A percentile compares a stretch with the other conserved stretches of the same genome.
These are phyloP conservation scores for Alternaria atra DNA, from an alignment of 2,329 filamentous ascomycete genomes.

Conservation along the genomic window DNA sequence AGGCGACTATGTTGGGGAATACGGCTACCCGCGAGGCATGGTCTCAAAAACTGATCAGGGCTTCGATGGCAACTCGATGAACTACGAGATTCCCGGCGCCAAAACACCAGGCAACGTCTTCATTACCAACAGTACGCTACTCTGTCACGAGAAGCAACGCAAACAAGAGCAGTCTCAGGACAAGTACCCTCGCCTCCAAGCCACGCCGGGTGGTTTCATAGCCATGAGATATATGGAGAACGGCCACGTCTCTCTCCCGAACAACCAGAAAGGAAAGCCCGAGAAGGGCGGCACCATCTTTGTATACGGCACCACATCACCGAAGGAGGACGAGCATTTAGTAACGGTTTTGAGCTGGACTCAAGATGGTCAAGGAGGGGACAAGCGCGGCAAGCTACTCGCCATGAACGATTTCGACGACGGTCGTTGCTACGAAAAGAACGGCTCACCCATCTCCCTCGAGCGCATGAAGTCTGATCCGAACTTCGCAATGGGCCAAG, in stretches of 20 bases:
- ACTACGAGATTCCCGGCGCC: slow-evolving; percentile 60
- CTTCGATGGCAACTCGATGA: slow-evolving; percentile 68
- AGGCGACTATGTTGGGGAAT: slow-evolving; percentile 74
- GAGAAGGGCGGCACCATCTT: slow-evolving; percentile 57
- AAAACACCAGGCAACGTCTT: slow-evolving; percentile 53
- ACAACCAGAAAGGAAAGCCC: slow-evolving; percentile 54
- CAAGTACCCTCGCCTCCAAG: slow-evolving; percentile 69
- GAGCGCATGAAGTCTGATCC: slow-evolving; percentile 67
- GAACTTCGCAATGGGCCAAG: slow-evolving; percentile 62
- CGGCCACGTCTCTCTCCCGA: slow-evolving; percentile 58
- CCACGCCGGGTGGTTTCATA: slow-evolving; percentile 58
- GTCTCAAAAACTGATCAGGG: slow-evolving; percentile 64
- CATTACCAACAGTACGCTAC: slow-evolving; percentile 62
- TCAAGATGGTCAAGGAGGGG: slow-evolving; percentile 78
- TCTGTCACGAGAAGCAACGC: slow-evolving; percentile 72
- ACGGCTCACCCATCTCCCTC: slow-evolving; percentile 64
- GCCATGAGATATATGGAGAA: slow-evolving; percentile 63
- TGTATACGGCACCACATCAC: slow-evolving; percentile 60
- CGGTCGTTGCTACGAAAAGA: slow-evolving; percentile 85
- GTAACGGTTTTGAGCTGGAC: slow-evolving; percentile 82
- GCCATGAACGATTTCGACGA: slow-evolving; percentile 87
- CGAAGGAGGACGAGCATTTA: slow-evolving; percentile 64
- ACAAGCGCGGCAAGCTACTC: slow-evolving; percentile 78
- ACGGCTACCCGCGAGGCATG: slow-evolving; percentile 80
- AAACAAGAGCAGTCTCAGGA: slow-evolving; percentile 61